Conservation (phyloP, 768 basidiomycete species). For the Tricholoma hemisulphureum region DNA sequence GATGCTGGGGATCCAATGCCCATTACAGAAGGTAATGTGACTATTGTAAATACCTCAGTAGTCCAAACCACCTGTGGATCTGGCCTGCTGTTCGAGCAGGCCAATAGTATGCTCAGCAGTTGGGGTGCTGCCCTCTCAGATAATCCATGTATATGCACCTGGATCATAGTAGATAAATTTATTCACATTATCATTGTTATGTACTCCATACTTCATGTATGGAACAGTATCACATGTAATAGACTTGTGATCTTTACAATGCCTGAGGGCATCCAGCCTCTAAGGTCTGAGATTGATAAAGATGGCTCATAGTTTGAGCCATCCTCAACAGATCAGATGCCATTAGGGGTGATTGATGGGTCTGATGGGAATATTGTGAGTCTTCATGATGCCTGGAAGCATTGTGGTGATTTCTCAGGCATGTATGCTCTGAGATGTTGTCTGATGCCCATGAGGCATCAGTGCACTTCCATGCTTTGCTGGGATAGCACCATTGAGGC, state of each 20-base stretch:
- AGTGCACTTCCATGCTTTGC: no score
- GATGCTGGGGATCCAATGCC: background rate
- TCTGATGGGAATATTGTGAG: background rate
- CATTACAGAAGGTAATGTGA: background rate
- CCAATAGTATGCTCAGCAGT: background rate
- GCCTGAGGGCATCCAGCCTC: background rate
- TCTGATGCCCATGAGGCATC: no score
- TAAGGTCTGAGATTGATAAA: background rate
- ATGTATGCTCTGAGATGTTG: no score
- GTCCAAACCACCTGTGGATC: background rate
- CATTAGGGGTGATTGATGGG: no score
- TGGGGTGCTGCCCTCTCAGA: background rate
- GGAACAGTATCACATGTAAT: background rate
- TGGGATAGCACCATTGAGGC: background rate
- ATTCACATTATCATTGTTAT: constrained; percentile 18
- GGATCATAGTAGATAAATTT: constrained; percentile 31
- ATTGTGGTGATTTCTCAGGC: no score
- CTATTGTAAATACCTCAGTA: background rate
- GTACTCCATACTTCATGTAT: constrained; percentile 21
- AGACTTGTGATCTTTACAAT: constrained; percentile 18
- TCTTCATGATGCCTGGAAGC: background rate
- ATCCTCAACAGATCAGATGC: background rate
- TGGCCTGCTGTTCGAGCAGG: background rate
- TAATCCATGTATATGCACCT: constrained; percentile 25
- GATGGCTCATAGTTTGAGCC: background rate